Evolutionary conservation across 2,329 filamentous ascomycete genomes (phyloP), one percentile per base, ranked within the genome.

Genomic region (Colletotrichum neosansevieriae): DNA sequence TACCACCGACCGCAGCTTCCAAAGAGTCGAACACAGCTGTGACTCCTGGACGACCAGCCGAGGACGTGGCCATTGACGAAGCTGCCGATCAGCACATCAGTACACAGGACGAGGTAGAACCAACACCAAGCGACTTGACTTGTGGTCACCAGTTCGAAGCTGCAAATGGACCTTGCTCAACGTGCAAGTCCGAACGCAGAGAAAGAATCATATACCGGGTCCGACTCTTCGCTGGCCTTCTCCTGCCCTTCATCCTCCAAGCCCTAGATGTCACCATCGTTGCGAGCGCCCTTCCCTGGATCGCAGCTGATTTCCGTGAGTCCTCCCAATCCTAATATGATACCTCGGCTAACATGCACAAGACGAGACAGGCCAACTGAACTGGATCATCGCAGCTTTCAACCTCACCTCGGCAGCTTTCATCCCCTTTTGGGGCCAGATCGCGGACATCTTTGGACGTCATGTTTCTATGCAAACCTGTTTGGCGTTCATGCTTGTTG

Each of bases 331-430:
- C 21, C 3, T 38, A 13, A 11, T 24, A 4, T 2, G 12, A 5
- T 13, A 15, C 9, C 13, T 15, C 63, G 1, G 12, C 19, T 66
- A 57, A 69, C 56, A 49, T 19, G 85, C 12, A 0, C 11, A 13
- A 67, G 84, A 83, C 68, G 75, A 88, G 73, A 74, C 88, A 4
- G 82, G 85, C 17, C 85, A 90, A 72, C 81, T 91, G 2, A 91
- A 90, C 73, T 92, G 89, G 89, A 90, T 93, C 73, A 86, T 92
- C 17, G 89, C 90, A 0, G 83, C 89, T 6, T 92, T 91, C 77
- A 92, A 89, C 59, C 80, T 93, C 13, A 90, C 89, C 0, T 87
- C 88, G 0, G 89, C 90, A 1, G 86, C 89, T 1, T 92, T 91
- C 71, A 88, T 92, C 9, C 89, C 89, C 3, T 85, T 87, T 59